These are phyloP conservation scores for Cyberlindnera galapagoensis DNA, from an alignment of 805 yeast genomes.

Conservation along the genomic window DNA sequence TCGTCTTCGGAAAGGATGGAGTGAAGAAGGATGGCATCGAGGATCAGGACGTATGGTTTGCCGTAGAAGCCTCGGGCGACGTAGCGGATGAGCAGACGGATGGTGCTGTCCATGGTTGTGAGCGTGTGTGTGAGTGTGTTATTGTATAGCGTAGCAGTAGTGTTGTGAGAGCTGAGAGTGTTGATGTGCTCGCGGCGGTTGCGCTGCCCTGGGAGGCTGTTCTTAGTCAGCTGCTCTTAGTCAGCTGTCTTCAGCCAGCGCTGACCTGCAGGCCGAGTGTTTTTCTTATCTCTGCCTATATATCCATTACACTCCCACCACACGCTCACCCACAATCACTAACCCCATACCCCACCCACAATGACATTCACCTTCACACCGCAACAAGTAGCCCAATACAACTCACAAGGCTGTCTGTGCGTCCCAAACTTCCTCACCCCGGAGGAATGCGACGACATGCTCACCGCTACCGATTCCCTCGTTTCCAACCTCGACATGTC, in stretches of 20 bases:
- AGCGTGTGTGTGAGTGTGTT: neutral
- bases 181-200: too few species aligned
- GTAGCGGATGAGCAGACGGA: conserved; percentile 51
- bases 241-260: too few species aligned
- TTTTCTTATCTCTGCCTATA: too few species aligned
- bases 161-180: neutral
- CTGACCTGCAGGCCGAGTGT: too few species aligned
- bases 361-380: conserved; percentile 7
- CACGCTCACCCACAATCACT: too few species aligned
- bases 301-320: too few species aligned
- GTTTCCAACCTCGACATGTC: conserved; percentile 43
- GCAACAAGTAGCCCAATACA: conserved; percentile 44
- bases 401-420: conserved; percentile 55
- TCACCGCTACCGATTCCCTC: conserved; percentile 38
- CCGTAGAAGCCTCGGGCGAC: conserved; percentile 87
- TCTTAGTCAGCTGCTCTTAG: too few species aligned
- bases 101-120: conserved; percentile 31
- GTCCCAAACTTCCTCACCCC: conserved; percentile 46
- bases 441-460: conserved; percentile 34
- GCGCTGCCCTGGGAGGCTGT: too few species aligned
- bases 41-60: conserved; percentile 69
- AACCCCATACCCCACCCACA: too few species aligned
- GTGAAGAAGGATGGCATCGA: conserved; percentile 85
- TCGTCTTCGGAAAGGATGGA: conserved; percentile 92
- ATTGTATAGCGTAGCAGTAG: neutral